Evolutionary conservation across 2,329 filamentous ascomycete genomes (phyloP), one percentile per base, ranked within the genome.

Genomic region (Mariannaea elegans): DNA sequence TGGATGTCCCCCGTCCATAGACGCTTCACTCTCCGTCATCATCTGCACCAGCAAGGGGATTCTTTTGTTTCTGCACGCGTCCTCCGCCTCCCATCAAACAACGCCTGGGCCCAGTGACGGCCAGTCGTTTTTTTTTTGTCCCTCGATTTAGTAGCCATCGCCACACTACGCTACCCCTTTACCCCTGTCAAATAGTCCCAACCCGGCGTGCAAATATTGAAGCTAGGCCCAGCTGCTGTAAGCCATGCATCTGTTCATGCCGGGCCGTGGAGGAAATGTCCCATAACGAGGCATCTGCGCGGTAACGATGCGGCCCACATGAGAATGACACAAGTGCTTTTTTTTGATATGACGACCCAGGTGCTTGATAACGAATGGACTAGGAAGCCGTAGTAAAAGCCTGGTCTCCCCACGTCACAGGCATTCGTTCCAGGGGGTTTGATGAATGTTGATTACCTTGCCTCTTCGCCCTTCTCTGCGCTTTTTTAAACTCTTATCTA

Each of bases 111-210:
- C 27, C 7, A 31, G 12, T n/a, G 27, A 7, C n/a, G 21, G 21
- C 16, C 16, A 45, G 21, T 10, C 19, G 13, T 19, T 10, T 32
- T 50, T 39, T n/a, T 14, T 14, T 27, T 29, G 9, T 18, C 34
- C 44, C 29, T 42, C 27, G 24, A 45, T 49, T 49, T 36, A 49
- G 46, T 27, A n/a, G 21, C 46, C 46, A 19, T 27, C 24, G 31
- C 46, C 18, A 16, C 18, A 39, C 9, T 4, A 19, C 16, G 38
- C 38, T 19, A 42, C 19, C 19, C 18, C 8, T 13, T 7, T 42
- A 2, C 46, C 21, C 46, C 31, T 47, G 45, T 23, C 46, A 23
- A 23, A 42, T 42, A 42, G 38, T 42, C 38, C 9, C 38, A 21
- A 21, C 38, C 38, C 38, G 38, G 38, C 38, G 38, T 42, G 34